Base-by-base conservation (phyloP, 2,329 filamentous ascomycete genomes). In the Tympanopsis confertula region DNA sequence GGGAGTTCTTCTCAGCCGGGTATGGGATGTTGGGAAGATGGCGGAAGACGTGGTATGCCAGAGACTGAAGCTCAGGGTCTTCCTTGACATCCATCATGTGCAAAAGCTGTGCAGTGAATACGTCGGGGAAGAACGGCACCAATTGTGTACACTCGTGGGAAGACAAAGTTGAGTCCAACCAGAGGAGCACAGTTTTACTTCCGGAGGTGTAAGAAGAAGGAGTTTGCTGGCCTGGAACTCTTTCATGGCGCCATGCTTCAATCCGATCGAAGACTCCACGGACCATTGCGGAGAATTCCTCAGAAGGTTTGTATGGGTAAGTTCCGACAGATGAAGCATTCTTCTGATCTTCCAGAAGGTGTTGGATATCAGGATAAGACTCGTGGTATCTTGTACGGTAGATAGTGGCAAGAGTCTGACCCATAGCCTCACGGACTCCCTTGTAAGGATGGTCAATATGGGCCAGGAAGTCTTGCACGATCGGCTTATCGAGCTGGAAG, bases 11-110 rank as follows among this genome's bases (percentile, higher is more conserved):
- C 41, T 88, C 87, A 20, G 79, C 74, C 2, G 85, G 80, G 62
- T 95, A 89, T 0, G 91, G 88, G 40, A 98, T 86, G 56, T 98
- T 98, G 13, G 91, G 87, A 13, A 98, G 66, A 53, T 98, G 89
- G 5, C 89, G 82, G 66, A 96, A 98, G 30, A 98, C 91, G 52
- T 94, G 87, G 54, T 96, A 98, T 0, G 91, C 89, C 5, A 95
- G 71, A 7, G 84, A 82, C 68, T 95, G 93, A 2, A 98, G 71
- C 58, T 98, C 93, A 0, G 86, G 87, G 50, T 98, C 91, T 58
- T 98, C 91, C 58, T 96, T 96, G 56, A 98, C 86, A 53, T 98
- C 91, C 89, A 98, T 98, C 91, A 98, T 98, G 65, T 98, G 88
- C 38, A 98, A 66, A 13, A 98, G 74, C 55, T 95, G 85, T 50